Conservation (phyloP, 2,329 filamentous ascomycete species). For the Xenoacremonium recifei region DNA sequence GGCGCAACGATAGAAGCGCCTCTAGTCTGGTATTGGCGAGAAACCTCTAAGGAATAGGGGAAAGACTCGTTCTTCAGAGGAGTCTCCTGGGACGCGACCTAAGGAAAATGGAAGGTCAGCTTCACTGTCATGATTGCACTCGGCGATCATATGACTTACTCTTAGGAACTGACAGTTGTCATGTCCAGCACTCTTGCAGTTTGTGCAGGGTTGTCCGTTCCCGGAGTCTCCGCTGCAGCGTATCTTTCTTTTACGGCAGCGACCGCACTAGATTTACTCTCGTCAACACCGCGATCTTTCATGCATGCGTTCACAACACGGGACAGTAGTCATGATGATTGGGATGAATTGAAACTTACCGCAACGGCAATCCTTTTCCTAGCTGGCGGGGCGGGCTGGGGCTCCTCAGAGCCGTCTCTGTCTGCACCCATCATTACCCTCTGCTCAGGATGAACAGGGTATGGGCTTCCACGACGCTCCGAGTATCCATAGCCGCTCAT, state of each 20-base stretch:
- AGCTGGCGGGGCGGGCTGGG: no score
- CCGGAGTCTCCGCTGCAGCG: slow-evolving; percentile 85
- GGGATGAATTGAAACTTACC: slow-evolving; percentile 39
- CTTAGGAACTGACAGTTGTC: slow-evolving; percentile 77
- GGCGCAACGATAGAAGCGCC: slow-evolving; percentile 15
- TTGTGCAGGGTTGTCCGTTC: slow-evolving; percentile 74
- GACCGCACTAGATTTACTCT: slow-evolving; percentile 67
- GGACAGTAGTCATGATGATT: no score
- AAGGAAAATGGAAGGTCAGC: no score
- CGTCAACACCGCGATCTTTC: no score
- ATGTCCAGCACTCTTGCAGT: slow-evolving; percentile 73
- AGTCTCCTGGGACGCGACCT: slow-evolving; percentile 34
- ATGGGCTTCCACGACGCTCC: slow-evolving; percentile 18
- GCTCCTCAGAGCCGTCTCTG: slow-evolving; percentile 31
- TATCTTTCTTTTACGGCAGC: slow-evolving; percentile 92
- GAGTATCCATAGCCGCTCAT: slow-evolving; percentile 17
- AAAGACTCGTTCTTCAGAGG: slow-evolving; percentile 24
- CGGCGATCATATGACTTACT: slow-evolving; percentile 47
- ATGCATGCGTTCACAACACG: no score
- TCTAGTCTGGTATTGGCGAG: slow-evolving; percentile 30
- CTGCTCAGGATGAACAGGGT: slow-evolving; percentile 17
- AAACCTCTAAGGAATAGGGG: slow-evolving; percentile 29
- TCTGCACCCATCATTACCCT: slow-evolving; percentile 30
- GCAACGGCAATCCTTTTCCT: slow-evolving; percentile 60
- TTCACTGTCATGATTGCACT: background rate